Percentiles rank a stretch among this genome's conserved stretches.
Evolutionary conservation across 2,329 filamentous ascomycete genomes (phyloP).

Genomic region (Fusarium cyanostomum): DNA sequence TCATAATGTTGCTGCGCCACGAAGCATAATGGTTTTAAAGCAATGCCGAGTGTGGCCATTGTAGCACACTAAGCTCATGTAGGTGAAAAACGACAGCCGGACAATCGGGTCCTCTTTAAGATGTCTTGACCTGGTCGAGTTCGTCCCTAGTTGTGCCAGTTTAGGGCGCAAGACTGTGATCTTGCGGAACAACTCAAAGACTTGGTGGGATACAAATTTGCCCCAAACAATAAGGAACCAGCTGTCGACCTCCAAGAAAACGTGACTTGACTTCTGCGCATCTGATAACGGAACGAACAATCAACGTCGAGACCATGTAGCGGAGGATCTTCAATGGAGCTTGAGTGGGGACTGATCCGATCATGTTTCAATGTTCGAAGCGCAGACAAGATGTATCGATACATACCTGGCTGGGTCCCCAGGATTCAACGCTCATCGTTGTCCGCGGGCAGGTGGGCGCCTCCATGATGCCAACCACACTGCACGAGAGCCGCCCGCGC

Average conservation of each 20-base stretch:
- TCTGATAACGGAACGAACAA: background rate
- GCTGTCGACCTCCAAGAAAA: background rate
- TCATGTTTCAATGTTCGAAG: slow-evolving; percentile 21
- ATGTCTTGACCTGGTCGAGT: background rate
- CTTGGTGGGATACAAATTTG: background rate
- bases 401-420: slow-evolving; percentile 1
- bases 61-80: slow-evolving; percentile 12
- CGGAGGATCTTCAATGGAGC: slow-evolving; percentile 34
- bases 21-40: slow-evolving; percentile 9
- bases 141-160: background rate
- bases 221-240: background rate
- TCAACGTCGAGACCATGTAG: background rate
- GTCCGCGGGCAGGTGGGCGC: slow-evolving; percentile 9
- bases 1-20: slow-evolving; percentile 23
- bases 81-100: slow-evolving; percentile 22
- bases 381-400: slow-evolving; percentile 22
- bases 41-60: slow-evolving; percentile 3
- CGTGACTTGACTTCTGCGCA: background rate
- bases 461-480: slow-evolving; percentile 19
- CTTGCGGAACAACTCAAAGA: background rate
- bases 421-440: background rate
- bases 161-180: background rate
- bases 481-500: slow-evolving; percentile 7
- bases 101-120: slow-evolving; percentile 3
- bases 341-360: slow-evolving; percentile 27